Evolutionary conservation across 768 basidiomycete genomes (phyloP), one percentile per base, ranked within the genome.

Genomic region (Leccinum subgranulosum): DNA sequence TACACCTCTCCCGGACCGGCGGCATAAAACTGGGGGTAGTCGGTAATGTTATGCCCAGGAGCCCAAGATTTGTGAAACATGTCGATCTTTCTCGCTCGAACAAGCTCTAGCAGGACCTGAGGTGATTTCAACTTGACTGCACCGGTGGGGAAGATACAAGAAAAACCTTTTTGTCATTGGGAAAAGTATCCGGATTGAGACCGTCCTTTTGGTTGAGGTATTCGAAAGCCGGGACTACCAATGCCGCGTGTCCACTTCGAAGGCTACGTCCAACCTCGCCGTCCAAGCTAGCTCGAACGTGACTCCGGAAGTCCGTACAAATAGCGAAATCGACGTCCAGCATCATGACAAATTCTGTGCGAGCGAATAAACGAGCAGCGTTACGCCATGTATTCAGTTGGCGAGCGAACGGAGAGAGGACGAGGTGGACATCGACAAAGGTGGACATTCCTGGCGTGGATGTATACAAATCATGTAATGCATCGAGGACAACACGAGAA

Each of bases 321-420:
- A 90, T 72, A 31, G 82, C 86, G 70, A 95, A 94, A 70, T 94
- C 92, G 59, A 94, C 87, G 69, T 95, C 94, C 52, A 94, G 84
- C 86, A 94, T 89, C 85, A 94, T 89, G 56, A 94, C 82, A 63
- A 84, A 91, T 61, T 88, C 83, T 8, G 93, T 93, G 14, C 90
- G 82, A 4, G 92, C 87, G 65, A 92, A 91, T 51, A 92, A 76
- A 43, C 93, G 84, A 3, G 92, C 93, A 45, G 86, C 82, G 69
- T 94, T 94, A 33, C 93, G 81, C 90, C 92, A 94, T 23, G 89
- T 85, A 71, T 95, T 95, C 78, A 95, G 87, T 69, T 93, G 90
- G 6, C 92, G 83, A 59, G 87, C 86, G 61, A 88, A 89, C 3
- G 83, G 80, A 64, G 92, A 90, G 61, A 94, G 77, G 29, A 94